Conservation (phyloP, 345 rosid species). For the Eucalyptus pauciflora region DNA sequence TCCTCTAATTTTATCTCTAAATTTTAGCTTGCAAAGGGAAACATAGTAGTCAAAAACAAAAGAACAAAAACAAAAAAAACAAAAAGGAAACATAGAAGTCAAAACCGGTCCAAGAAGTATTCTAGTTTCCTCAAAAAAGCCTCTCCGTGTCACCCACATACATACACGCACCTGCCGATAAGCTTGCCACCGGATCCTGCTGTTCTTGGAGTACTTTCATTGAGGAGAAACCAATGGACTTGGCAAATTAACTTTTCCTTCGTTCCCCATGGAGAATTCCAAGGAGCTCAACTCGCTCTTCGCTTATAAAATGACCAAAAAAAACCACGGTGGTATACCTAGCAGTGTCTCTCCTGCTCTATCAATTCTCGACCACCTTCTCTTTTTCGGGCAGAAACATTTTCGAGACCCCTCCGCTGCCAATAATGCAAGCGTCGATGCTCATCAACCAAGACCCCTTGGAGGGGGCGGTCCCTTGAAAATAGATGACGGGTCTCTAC, state of each 20-base stretch:
- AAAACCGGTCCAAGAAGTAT: too few relatives aligned
- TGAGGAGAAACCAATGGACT: neutral
- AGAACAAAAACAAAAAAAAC: too few relatives aligned
- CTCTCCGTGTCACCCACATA: neutral
- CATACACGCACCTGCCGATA: neutral
- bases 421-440: neutral
- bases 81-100: too few relatives aligned
- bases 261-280: neutral
- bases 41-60: too few relatives aligned
- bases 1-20: too few relatives aligned
- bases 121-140: too few relatives aligned
- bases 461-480: rapidly evolving
- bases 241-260: neutral
- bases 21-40: too few relatives aligned
- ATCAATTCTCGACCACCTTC: neutral
- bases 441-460: neutral
- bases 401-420: neutral
- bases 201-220: neutral
- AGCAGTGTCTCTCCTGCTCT: neutral
- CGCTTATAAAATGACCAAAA: neutral
- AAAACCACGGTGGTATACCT: neutral
- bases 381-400: neutral
- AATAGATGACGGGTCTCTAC: neutral
- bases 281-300: neutral
- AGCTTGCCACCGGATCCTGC: neutral